Conservation (phyloP, 2,329 filamentous ascomycete species). For the Pseudodiploospora longispora region DNA sequence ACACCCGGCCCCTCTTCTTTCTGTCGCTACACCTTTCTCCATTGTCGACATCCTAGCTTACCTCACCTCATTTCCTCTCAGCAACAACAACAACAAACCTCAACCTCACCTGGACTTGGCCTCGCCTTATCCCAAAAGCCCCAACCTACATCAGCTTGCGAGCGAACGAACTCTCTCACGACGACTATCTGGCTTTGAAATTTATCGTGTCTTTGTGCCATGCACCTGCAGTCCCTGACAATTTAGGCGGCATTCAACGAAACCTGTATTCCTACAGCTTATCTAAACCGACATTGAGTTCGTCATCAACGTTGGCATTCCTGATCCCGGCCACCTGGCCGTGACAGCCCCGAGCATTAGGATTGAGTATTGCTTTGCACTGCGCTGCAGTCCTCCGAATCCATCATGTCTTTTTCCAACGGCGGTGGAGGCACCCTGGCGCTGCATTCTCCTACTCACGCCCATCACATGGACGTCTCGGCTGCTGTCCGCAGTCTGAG, state of each 20-base stretch:
- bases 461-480: conserved; percentile 74
- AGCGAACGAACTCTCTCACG: no score
- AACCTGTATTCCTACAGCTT: no score
- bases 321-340: conserved; percentile 15
- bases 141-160: no score
- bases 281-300: no score
- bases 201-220: conserved; percentile 4
- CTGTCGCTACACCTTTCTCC: background rate
- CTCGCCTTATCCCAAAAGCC: no score
- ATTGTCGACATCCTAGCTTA: background rate
- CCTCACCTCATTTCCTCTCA: conserved; percentile 1
- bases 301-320: conserved; percentile 14
- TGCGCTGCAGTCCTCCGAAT: conserved; percentile 19
- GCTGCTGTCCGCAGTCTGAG: conserved; percentile 75
- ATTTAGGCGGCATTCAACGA: no score
- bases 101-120: background rate
- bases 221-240: conserved; percentile 2
- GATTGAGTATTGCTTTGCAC: conserved; percentile 8
- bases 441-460: conserved; percentile 76
- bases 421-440: conserved; percentile 68
- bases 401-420: conserved; percentile 51
- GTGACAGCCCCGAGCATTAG: conserved; percentile 11
- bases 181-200: background rate
- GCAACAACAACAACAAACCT: background rate
- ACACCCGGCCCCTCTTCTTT: conserved; percentile 2